These are phyloP conservation scores for Cladobotryum mycophilum DNA, from an alignment of 2,329 filamentous ascomycete species.

Conservation along the genomic window DNA sequence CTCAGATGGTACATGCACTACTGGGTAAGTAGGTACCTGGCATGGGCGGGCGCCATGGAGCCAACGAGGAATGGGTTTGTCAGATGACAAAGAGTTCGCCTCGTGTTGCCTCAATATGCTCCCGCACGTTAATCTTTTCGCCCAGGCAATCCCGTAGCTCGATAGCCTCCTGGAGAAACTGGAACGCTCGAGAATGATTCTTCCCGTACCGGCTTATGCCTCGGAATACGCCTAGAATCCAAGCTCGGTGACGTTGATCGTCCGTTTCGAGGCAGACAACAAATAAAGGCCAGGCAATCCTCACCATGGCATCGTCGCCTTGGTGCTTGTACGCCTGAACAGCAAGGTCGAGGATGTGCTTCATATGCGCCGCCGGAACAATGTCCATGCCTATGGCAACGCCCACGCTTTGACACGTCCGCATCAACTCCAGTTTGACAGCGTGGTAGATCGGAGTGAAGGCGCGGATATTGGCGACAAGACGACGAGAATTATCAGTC, in stretches of 20 bases:
- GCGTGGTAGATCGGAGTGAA: conserved; percentile 31
- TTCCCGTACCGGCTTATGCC: conserved; percentile 24
- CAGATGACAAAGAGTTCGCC: conserved; percentile 8
- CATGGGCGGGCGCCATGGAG: too few species aligned
- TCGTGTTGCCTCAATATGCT: not conserved
- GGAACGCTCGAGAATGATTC: conserved; percentile 25
- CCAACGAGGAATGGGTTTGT: not conserved
- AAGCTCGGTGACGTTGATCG: conserved; percentile 26
- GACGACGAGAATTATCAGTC: conserved; percentile 22
- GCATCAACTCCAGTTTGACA: conserved; percentile 23
- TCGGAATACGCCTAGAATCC: conserved; percentile 27
- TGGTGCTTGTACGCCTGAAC: conserved; percentile 27
- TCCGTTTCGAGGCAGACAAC: conserved; percentile 30
- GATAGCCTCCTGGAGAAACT: conserved; percentile 21
- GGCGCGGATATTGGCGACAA: conserved; percentile 28
- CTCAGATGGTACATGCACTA: too few species aligned
- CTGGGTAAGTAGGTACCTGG: too few species aligned
- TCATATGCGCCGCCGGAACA: conserved; percentile 20
- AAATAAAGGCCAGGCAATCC: conserved; percentile 30
- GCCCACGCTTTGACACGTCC: conserved; percentile 9
- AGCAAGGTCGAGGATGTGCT: conserved; percentile 27
- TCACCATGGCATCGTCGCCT: conserved; percentile 25
- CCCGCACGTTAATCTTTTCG: not conserved
- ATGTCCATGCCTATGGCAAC: conserved; percentile 8
- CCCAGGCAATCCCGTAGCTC: conserved; percentile 13